Evolutionary conservation across 805 yeast species (phyloP).

Genomic region (Candida dajiaensis): DNA sequence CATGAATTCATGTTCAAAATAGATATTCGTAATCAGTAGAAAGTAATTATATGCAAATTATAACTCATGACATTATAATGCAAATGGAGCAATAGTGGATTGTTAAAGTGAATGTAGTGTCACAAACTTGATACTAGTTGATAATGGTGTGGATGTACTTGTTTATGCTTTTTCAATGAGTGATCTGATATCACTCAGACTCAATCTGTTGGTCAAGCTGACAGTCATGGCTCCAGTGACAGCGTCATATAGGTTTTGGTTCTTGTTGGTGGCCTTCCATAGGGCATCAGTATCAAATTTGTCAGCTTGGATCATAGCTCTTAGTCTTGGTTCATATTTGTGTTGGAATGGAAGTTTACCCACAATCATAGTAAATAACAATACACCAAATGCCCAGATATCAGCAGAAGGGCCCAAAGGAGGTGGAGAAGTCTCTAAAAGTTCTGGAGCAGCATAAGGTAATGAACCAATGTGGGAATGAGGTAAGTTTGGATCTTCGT

Average conservation of each 20-base stretch:
- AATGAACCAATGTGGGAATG: constrained; percentile 79
- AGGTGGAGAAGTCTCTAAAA: constrained; percentile 58
- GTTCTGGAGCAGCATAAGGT: constrained; percentile 91
- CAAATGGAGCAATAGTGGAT: not conserved
- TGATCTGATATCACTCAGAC: constrained; percentile 28
- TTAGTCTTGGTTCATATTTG: constrained; percentile 72
- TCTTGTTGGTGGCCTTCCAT: constrained; percentile 31
- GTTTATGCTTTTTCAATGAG: not conserved
- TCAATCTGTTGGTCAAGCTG: constrained; percentile 47
- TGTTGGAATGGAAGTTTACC: constrained; percentile 82
- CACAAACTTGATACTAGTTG: not conserved
- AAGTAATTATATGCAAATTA: not conserved
- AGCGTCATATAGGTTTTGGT: constrained; percentile 26
- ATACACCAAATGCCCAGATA: constrained; percentile 87
- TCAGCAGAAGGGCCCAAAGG: constrained; percentile 64
- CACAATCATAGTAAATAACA: constrained; percentile 63
- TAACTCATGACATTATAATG: not conserved
- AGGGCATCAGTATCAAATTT: constrained; percentile 47
- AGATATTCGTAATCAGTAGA: not conserved
- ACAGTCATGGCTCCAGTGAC: constrained; percentile 49
- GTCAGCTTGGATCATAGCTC: constrained; percentile 66
- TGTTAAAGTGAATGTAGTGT: not conserved
- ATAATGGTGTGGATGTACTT: not conserved
- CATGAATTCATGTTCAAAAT: not conserved
- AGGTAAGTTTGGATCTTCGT: constrained; percentile 29